A percentile compares a stretch with the other conserved stretches of the same genome.
phyloP scores from a whole-genome alignment of 2,329 filamentous ascomycete species.

The Bimuria novae-zelandiae region DNA sequence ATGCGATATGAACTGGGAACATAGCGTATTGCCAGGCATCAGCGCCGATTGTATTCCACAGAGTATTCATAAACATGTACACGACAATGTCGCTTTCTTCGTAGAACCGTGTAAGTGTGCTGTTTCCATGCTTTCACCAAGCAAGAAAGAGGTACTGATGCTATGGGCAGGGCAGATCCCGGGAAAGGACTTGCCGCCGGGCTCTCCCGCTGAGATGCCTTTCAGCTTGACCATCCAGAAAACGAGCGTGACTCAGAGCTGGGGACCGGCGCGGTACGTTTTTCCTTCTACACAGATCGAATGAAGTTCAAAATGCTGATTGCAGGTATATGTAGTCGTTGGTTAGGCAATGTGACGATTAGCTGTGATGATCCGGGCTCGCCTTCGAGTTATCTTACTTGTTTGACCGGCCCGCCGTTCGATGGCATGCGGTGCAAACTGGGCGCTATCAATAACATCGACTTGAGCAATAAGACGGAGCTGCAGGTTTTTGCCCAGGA shows the following conservation, averaged over 20 bases:
- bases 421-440: slow-evolving; percentile 3
- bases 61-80: background rate
- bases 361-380: background rate
- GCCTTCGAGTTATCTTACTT: background rate
- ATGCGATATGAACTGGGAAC: background rate
- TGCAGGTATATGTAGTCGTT: background rate
- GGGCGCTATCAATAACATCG: background rate
- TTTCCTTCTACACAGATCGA: too few relatives aligned
- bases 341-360: background rate
- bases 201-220: background rate
- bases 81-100: background rate
- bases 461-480: slow-evolving; percentile 1
- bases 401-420: background rate
- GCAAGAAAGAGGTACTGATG: background rate
- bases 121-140: too few relatives aligned
- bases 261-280: too few relatives aligned
- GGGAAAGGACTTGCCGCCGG: background rate
- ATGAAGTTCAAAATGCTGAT: background rate
- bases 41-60: background rate
- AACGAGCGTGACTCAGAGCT: too few relatives aligned
- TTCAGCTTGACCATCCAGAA: background rate
- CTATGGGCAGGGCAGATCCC: background rate
- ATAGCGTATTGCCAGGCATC: background rate
- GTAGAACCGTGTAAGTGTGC: background rate
- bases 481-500: background rate